Evolutionary conservation across 345 rosid species (phyloP), one percentile per base, ranked within the genome.

Genomic region (Rhodamnia argentea): DNA sequence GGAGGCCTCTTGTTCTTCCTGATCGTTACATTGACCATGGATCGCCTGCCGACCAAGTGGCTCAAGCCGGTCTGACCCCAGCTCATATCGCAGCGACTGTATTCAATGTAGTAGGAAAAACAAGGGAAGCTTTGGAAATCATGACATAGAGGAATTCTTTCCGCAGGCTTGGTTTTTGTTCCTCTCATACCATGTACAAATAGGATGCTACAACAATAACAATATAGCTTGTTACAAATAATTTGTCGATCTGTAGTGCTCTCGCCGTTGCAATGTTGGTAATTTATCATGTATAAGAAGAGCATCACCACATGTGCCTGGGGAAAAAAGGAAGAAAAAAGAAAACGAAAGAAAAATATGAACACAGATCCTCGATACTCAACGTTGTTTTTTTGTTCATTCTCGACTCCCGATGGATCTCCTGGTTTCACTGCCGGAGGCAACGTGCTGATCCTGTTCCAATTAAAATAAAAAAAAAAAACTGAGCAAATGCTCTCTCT

Each of bases 21-120:
- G 97, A 95, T 78, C 83, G 89, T 82, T 96, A 96, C 86, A 95
- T 95, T 2, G 98, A 96, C 74, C 98, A 96, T 18, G 98, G 99
- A 82, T 93, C 98, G 42, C 97, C 96, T 4, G 88, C 90, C 4
- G 94, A 95, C 88, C 99, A 96, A 91, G 15, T 93, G 44, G 88
- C 89, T 27, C 87, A 91, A 90, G 97, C 98, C n/a, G 98, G 99
- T 51, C 96, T 96, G 58, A 93, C 96, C 24, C 92, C 98, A 44
- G 93, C 98, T 22, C 97, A 96, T 86, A 93, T 96, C 42, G 98
- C 99, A 32, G 99, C 98, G 9, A 96, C 99, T 4, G 91, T 93
- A 10, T 91, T 94, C 87, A 95, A 91, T 88, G 85, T 96, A 55
- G 90, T 95, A 27, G 95, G 97, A 75, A 91, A 90, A 84, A 90